Conservation (phyloP, 352 stramenopile species). For the Aphanomyces euteiches region DNA sequence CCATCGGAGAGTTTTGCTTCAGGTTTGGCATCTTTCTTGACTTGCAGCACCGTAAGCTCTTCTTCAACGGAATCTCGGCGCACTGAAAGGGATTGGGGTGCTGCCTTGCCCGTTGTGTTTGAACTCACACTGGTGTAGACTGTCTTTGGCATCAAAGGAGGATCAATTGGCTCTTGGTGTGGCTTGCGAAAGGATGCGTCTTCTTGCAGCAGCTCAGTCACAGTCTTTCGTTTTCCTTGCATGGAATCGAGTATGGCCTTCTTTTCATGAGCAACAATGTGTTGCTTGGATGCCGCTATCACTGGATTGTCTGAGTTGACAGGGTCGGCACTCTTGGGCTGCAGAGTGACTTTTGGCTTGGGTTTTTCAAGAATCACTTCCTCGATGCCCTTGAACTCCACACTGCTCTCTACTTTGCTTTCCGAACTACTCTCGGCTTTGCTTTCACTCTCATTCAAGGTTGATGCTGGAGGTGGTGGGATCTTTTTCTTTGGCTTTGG, state of each 20-base stretch:
- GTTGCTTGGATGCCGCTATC: slow-evolving; percentile 9
- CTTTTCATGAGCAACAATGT: slow-evolving; percentile 9
- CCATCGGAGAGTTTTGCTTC: slow-evolving; percentile 30
- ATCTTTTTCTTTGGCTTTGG: slow-evolving; percentile 30
- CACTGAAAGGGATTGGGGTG: slow-evolving; percentile 50
- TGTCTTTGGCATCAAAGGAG: slow-evolving; percentile 29
- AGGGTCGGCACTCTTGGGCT: not conserved
- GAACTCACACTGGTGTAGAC: slow-evolving; percentile 31
- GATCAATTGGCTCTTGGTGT: slow-evolving; percentile 30
- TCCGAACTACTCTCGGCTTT: slow-evolving; percentile 33
- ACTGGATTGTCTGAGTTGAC: not conserved
- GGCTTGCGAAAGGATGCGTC: slow-evolving; percentile 35
- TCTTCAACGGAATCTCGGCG: slow-evolving; percentile 60
- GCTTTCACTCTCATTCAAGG: slow-evolving; percentile 36
- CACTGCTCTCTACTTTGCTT: slow-evolving; percentile 27
- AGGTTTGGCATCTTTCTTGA: slow-evolving; percentile 60
- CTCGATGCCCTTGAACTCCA: not conserved
- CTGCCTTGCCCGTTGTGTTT: slow-evolving; percentile 45
- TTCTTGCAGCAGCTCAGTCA: slow-evolving; percentile 69
- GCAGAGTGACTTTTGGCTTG: slow-evolving; percentile 27
- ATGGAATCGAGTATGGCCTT: slow-evolving; percentile 26
- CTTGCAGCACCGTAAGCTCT: slow-evolving; percentile 47
- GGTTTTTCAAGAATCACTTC: not conserved
- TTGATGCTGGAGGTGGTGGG: slow-evolving; percentile 40
- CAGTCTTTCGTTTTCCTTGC: slow-evolving; percentile 57